These are phyloP conservation scores for Fusarium aywerte DNA, from an alignment of 2,329 filamentous ascomycete genomes.

Conservation along the genomic window DNA sequence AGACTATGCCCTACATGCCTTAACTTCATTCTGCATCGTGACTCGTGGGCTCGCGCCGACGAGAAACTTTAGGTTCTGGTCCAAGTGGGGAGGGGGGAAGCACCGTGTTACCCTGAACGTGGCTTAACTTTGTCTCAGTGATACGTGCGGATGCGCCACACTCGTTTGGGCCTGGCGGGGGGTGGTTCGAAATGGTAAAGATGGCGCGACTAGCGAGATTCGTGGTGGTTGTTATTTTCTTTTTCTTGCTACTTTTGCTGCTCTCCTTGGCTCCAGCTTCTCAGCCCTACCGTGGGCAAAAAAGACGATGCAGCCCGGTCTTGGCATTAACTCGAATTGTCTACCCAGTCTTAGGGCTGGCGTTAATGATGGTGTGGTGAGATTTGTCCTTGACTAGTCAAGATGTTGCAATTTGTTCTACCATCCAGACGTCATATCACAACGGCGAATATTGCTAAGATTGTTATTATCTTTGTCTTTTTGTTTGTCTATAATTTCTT, in stretches of 20 bases:
- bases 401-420: neutral
- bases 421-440: neutral
- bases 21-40: conserved; percentile 2
- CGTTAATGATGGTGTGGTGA: conserved; percentile 16
- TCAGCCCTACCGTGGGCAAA: conserved; percentile 24
- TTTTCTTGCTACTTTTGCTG: neutral
- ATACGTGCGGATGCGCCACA: too few species aligned
- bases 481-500: neutral
- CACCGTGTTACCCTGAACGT: neutral
- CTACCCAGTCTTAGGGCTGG: conserved; percentile 17
- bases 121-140: conserved; percentile 1
- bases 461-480: neutral
- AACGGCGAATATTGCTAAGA: neutral
- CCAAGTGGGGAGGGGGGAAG: conserved; percentile 6
- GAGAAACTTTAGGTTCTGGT: conserved; percentile 12
- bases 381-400: neutral
- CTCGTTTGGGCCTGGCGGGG: conserved; percentile 2
- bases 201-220: conserved; percentile 7
- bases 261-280: neutral
- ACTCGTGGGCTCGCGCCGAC: conserved; percentile 26
- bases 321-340: conserved; percentile 24
- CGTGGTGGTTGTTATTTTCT: neutral
- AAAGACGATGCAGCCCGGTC: neutral
- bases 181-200: neutral
- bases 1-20: conserved; percentile 35